These are phyloP conservation scores for Wickerhamiella kazuoi DNA, from an alignment of 805 yeast genomes.

Conservation along the genomic window DNA sequence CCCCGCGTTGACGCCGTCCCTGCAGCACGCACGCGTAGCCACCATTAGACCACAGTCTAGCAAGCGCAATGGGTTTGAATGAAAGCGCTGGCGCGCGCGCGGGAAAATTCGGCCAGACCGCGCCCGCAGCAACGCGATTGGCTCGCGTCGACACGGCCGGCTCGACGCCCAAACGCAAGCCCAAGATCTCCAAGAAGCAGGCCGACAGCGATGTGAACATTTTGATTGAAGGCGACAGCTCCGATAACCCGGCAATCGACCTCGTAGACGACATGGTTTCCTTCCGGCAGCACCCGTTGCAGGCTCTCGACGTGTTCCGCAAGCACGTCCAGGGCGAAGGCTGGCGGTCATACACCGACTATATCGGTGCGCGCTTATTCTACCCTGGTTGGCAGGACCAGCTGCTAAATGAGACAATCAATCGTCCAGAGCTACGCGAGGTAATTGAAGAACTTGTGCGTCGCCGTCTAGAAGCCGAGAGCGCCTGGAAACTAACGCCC, in stretches of 20 bases:
- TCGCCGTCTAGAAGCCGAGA: conserved; percentile 17
- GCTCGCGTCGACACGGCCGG: neutral
- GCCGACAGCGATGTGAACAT: conserved; percentile 2
- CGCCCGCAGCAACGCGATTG: no score
- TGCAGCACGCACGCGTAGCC: no score
- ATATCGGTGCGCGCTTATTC: conserved; percentile 22
- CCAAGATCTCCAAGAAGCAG: neutral
- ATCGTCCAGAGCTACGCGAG: conserved; percentile 17
- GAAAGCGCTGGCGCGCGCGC: no score
- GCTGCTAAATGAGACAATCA: conserved; percentile 16
- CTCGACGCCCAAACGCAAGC: neutral
- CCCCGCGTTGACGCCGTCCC: no score
- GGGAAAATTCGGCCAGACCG: no score
- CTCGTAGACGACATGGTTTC: conserved; percentile 12
- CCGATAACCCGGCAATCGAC: conserved; percentile 2
- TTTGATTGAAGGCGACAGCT: conserved; percentile 1
- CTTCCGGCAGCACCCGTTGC: conserved; percentile 23
- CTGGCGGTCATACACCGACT: conserved; percentile 24
- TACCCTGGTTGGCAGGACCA: conserved; percentile 19
- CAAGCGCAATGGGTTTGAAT: no score
- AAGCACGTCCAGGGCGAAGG: conserved; percentile 19
- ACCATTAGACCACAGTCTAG: no score
- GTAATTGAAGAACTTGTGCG: conserved; percentile 20
- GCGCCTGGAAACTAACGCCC: conserved; percentile 12
- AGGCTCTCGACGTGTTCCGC: conserved; percentile 18